Base-by-base conservation (phyloP, 2,329 filamentous ascomycete genomes). In the Podosphaera aphanis region DNA sequence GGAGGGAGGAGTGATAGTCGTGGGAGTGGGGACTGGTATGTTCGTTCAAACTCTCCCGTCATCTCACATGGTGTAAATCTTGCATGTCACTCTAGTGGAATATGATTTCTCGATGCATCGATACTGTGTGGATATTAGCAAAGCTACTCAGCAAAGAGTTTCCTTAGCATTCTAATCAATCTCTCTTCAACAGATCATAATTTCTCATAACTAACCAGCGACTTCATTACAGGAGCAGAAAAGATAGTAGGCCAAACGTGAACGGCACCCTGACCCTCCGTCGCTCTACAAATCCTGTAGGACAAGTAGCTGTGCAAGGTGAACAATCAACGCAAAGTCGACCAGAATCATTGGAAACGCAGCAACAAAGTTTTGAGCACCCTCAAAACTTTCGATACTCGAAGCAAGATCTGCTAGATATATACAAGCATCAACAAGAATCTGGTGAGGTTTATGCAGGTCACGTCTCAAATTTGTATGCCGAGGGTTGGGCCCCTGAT, bases 401-500 rank as follows among this genome's bases (percentile, higher is more conserved):
- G 42, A 58, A 59, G 40, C 60, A 62, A 29, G 74, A 92, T 52
- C 66, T 94, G 50, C 66, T 93, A 48, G 73, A 77, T 47, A 71
- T 93, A 52, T 88, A 74, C 62, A 74, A 71, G 53, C 61, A 63
- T 47, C 70, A 76, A 55, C 63, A 65, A 49, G 66, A 71, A 19
- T 49, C 52, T 11, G 53, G 65, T 66, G 37, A 66, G 68, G 40
- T 62, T 50, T 69, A 68, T 45, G 70, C 74, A 49, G 25, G 42
- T 6, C 72, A 77, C 51, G 64, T 84, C 35, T 69, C 77, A 40
- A 67, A 69, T 49, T 69, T 92, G 47, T 86, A 79, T 57, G 71
- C 80, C 54, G 69, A 75, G 46, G 76, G 76, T 49, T 94, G 85
- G 85, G 78, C 83, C 59, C 83, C 85, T 23, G 73, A 76, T 48